Evolutionary conservation across 768 basidiomycete genomes (phyloP).

Genomic region (Lactarius trivialis): DNA sequence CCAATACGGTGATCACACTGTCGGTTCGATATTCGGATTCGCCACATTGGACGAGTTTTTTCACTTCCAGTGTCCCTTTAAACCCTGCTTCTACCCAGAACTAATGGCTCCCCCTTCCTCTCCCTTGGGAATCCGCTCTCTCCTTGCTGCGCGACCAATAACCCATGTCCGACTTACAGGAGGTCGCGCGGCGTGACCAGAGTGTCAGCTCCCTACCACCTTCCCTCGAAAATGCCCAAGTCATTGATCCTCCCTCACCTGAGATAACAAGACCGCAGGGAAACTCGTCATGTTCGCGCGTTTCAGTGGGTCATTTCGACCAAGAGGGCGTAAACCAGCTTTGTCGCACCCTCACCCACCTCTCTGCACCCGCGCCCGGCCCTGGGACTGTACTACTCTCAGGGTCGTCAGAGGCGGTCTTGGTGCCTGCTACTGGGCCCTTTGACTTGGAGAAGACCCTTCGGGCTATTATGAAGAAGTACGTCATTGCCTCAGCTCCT

Average conservation of each 20-base stretch:
- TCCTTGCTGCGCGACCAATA: neutral
- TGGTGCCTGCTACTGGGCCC: slow-evolving; percentile 22
- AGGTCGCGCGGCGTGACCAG: neutral
- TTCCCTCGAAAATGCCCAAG: neutral
- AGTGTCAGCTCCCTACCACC: slow-evolving; percentile 4
- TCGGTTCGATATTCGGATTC: neutral
- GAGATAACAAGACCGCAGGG: neutral
- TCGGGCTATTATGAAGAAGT: slow-evolving; percentile 25
- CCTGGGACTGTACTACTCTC: neutral
- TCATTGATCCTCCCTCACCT: neutral
- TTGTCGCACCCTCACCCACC: slow-evolving; percentile 31
- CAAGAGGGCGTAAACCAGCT: slow-evolving; percentile 41
- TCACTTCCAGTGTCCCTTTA: neutral
- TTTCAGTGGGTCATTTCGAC: slow-evolving; percentile 47
- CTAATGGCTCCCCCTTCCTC: neutral
- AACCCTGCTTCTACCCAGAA: neutral
- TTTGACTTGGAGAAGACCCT: slow-evolving; percentile 31
- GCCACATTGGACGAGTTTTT: neutral
- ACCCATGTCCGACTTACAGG: slow-evolving; percentile 5
- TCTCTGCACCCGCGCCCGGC: neutral
- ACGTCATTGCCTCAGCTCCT: neutral
- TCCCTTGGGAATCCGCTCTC: neutral
- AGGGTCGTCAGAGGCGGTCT: slow-evolving; percentile 24
- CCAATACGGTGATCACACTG: too few species aligned
- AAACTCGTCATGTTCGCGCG: slow-evolving; percentile 20